These are phyloP conservation scores for Paramecium sonneborni DNA, from an alignment of 73 alveolate genomes.

Conservation along the genomic window DNA sequence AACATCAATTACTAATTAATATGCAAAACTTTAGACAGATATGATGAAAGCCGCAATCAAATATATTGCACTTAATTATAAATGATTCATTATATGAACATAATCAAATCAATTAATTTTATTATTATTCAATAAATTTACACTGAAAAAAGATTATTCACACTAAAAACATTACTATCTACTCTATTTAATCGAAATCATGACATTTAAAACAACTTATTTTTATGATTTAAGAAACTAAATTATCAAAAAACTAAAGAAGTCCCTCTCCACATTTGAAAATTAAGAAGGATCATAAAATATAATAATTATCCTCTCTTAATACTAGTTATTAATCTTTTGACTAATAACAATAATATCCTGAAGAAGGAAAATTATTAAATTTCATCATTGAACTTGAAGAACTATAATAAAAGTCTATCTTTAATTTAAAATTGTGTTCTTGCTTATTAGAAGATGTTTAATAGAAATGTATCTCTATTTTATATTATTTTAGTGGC, in stretches of 20 bases:
- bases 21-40: constrained; percentile 36
- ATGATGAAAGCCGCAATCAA: constrained; percentile 42
- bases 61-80: constrained; percentile 14
- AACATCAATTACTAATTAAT: not conserved
- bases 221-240: not conserved
- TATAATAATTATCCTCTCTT: not conserved
- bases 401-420: not conserved
- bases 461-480: not conserved
- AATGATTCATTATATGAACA: not conserved
- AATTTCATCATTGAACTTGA: not conserved
- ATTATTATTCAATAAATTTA: not conserved
- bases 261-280: not conserved
- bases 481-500: not conserved
- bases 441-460: not conserved
- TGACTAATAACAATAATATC: not conserved
- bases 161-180: not conserved
- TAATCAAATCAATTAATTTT: not conserved
- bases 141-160: not conserved
- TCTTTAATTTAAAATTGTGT: not conserved
- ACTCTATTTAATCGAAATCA: not conserved
- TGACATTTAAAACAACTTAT: not conserved
- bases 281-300: not conserved
- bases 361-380: not conserved
- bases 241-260: not conserved
- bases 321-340: not conserved